Evolutionary conservation across 2,329 filamentous ascomycete species (phyloP).

Genomic region (Microdochium trichocladiopsis): DNA sequence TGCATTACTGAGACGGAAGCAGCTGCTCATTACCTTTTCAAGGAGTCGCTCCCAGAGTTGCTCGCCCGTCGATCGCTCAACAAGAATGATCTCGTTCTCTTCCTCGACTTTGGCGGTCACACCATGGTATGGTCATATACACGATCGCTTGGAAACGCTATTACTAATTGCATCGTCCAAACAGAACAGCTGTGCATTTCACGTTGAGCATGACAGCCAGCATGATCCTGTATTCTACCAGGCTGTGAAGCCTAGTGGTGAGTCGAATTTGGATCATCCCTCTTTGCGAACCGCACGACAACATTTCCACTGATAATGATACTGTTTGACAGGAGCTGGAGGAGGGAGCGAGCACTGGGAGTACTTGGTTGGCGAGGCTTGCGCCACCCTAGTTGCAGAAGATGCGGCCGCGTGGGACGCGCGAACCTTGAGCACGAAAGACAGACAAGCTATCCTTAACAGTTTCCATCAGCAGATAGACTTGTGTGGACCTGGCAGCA

Average conservation of each 20-base stretch:
- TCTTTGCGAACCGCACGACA: not conserved
- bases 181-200: slow-evolving; percentile 7
- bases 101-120: slow-evolving; percentile 9
- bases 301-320: not conserved
- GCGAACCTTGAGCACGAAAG: not conserved
- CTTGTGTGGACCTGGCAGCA: slow-evolving; percentile 1
- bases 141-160: not conserved
- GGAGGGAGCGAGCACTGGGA: slow-evolving; percentile 8
- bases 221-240: slow-evolving; percentile 5
- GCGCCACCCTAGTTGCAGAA: not conserved
- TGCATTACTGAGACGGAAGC: slow-evolving; percentile 7
- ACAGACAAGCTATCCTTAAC: slow-evolving; percentile 4
- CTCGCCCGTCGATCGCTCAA: not conserved
- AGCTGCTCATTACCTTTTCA: slow-evolving; percentile 5
- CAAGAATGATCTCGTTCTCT: slow-evolving; percentile 4
- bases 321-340: slow-evolving; percentile 4
- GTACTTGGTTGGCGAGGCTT: slow-evolving; percentile 1
- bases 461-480: slow-evolving; percentile 1
- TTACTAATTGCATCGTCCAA: not conserved
- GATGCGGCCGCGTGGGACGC: not conserved
- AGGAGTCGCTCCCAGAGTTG: slow-evolving; percentile 1
- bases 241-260: slow-evolving; percentile 3
- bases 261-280: no score
- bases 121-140: slow-evolving; percentile 4
- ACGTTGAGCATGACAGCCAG: slow-evolving; percentile 3